Conservation (phyloP, 352 stramenopile species). For the Pythium dissimile region DNA sequence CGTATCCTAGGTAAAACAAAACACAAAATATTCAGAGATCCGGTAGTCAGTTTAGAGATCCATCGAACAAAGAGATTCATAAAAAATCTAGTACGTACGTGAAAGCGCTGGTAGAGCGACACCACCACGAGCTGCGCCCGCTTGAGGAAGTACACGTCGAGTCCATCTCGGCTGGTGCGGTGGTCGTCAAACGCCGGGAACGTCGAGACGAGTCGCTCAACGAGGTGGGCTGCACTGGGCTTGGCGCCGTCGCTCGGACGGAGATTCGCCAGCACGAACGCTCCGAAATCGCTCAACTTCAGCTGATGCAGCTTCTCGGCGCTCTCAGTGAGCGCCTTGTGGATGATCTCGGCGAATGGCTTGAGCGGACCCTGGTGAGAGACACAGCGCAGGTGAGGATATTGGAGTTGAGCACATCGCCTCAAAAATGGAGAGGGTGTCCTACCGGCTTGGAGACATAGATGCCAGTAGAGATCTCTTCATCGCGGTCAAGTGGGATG, state of each 20-base stretch:
- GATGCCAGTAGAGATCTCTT: conserved; percentile 69
- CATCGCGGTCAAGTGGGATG: conserved; percentile 66
- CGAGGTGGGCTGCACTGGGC: conserved; percentile 47
- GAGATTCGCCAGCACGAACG: conserved; percentile 67
- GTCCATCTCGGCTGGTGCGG: conserved; percentile 36
- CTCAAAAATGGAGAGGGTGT: too few species aligned
- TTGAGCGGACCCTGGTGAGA: conserved; percentile 55
- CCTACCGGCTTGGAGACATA: conserved; percentile 78
- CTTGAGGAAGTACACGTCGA: conserved; percentile 63
- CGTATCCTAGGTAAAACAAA: conserved; percentile 26
- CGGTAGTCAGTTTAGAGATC: too few species aligned
- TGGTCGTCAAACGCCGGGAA: conserved; percentile 79
- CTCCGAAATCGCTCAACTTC: conserved; percentile 53
- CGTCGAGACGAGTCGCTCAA: conserved; percentile 43
- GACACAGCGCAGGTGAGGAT: background rate
- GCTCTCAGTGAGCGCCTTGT: conserved; percentile 52
- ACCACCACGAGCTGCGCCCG: conserved; percentile 56
- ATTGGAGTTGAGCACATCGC: too few species aligned
- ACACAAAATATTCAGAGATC: background rate
- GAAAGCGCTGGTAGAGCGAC: conserved; percentile 63
- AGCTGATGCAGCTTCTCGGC: conserved; percentile 2
- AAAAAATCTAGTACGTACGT: conserved; percentile 22
- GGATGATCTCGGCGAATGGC: conserved; percentile 59
- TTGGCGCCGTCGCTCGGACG: conserved; percentile 13
- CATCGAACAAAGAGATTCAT: too few species aligned